Base-by-base conservation (phyloP, 306 rosid species). In the Sophora flavescens region DNA sequence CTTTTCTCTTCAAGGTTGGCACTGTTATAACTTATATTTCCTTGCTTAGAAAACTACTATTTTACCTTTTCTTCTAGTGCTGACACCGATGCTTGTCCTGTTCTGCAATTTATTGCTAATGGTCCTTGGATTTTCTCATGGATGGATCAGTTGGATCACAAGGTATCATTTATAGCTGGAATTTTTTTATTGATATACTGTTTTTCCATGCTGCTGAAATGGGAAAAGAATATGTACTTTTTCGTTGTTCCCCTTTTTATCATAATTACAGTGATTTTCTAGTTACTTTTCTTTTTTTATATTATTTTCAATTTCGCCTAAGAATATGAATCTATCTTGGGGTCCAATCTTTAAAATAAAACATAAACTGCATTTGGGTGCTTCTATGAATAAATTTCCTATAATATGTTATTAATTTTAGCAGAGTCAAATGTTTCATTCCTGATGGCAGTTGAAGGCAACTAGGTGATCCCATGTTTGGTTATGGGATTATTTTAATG, bases 1-100 rank as follows among this genome's bases (percentile, higher is more conserved):
- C 74, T 91, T 91, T 73, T 89, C 93, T 77, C 85, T 91, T 74
- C 92, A 89, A 86, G 97, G 97, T 91, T 68, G 51, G 87, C 72
- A 59, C 74, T 80, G 2, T 14, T 76, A 22, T 22, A 22, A 22
- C 22, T 22, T 22, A 63, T 75, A 59, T 68, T 30, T 63, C 33
- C 15, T 76, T 48, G 28, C 45, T 61, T 68, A 50, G 38, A 33
- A 16, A 63, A 52, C 77, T 66, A n/a, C 54, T 76, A n/a, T 62
- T 69, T 47, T 63, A 12, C 28, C 52, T 33, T 44, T 51, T 58
- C 57, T 62, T n/a, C n/a, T 44, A 51, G 63, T 67, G 51, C 16
- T 58, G 53, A 63, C 15, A 36, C 82, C 82, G 81, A 84, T 83
- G 30, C 68, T 28, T 76, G 18, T 12, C 52, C 54, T 86, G 16